Conservation (phyloP, 768 basidiomycete species). For the Collybiopsis luxurians region DNA sequence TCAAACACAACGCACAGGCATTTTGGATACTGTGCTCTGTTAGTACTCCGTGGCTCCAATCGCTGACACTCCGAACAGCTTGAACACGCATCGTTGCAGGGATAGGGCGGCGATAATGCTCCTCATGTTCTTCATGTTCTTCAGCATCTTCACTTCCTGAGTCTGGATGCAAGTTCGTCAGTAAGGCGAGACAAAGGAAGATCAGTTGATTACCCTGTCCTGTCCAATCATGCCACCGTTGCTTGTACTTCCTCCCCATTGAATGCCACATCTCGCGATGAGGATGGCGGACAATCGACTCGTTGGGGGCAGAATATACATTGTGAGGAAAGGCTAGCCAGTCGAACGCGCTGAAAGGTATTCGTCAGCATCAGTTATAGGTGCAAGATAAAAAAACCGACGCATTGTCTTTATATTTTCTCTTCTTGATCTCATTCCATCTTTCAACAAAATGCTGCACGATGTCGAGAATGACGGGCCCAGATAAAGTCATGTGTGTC, state of each 20-base stretch:
- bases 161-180: too few relatives aligned
- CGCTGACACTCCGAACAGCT: constrained; percentile 80
- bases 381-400: constrained; percentile 26
- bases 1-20: constrained; percentile 60
- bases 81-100: constrained; percentile 68
- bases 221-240: constrained; percentile 55
- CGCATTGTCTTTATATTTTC: constrained; percentile 56
- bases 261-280: constrained; percentile 58
- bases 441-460: constrained; percentile 91
- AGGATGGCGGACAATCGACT: constrained; percentile 72
- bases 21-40: constrained; percentile 92
- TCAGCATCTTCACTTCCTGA: constrained; percentile 28
- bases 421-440: constrained; percentile 88
- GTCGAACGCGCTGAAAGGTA: constrained; percentile 24
- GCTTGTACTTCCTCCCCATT: constrained; percentile 57
- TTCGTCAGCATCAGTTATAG: constrained; percentile 31
- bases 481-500: constrained; percentile 84
- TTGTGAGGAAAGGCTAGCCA: constrained; percentile 84
- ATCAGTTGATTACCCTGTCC: constrained; percentile 17
- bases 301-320: constrained; percentile 55
- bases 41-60: constrained; percentile 94
- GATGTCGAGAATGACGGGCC: constrained; percentile 84
- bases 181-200: too few relatives aligned
- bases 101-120: constrained; percentile 37
- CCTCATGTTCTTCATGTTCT: too few relatives aligned